Conservation (phyloP, 768 basidiomycete genomes). For the Rhizopogon vulgaris region DNA sequence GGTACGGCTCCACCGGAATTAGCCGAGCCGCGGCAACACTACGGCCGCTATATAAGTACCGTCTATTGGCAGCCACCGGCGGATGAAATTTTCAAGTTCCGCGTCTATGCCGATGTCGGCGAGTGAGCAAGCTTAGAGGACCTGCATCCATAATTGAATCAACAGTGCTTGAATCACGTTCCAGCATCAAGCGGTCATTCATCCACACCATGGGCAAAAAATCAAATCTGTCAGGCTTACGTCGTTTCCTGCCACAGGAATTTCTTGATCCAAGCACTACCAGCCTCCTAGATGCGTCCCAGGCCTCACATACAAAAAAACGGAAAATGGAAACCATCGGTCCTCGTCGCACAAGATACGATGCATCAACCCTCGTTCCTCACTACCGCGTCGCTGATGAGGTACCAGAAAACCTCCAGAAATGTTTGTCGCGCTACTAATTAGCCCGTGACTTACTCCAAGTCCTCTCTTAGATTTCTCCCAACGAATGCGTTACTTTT, state of each 20-base stretch:
- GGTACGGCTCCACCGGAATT: no score
- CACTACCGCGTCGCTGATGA: slow-evolving; percentile 58
- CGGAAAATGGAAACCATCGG: slow-evolving; percentile 18
- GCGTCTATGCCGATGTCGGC: no score
- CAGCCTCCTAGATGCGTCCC: slow-evolving; percentile 3
- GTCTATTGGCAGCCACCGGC: no score
- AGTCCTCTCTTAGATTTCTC: slow-evolving; percentile 60
- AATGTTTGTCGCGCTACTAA: slow-evolving; percentile 53
- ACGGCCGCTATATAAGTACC: no score
- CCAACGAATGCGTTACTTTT: slow-evolving; percentile 80
- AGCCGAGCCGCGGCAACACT: no score
- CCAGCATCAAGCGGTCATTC: no score
- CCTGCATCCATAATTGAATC: background rate
- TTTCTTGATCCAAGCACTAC: slow-evolving; percentile 19
- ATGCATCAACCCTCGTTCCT: slow-evolving; percentile 69
- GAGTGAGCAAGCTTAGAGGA: background rate
- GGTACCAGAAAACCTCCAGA: slow-evolving; percentile 73
- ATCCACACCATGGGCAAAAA: slow-evolving; percentile 32
- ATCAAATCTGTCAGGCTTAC: slow-evolving; percentile 35
- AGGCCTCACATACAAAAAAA: slow-evolving; percentile 8
- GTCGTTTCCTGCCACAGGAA: slow-evolving; percentile 36
- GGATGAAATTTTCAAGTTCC: no score
- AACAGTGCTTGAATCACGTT: no score
- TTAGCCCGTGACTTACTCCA: background rate
- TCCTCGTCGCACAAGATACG: slow-evolving; percentile 40